Evolutionary conservation across 345 rosid species (phyloP), one percentile per base, ranked within the genome.

Genomic region (Eutrema japonicum): DNA sequence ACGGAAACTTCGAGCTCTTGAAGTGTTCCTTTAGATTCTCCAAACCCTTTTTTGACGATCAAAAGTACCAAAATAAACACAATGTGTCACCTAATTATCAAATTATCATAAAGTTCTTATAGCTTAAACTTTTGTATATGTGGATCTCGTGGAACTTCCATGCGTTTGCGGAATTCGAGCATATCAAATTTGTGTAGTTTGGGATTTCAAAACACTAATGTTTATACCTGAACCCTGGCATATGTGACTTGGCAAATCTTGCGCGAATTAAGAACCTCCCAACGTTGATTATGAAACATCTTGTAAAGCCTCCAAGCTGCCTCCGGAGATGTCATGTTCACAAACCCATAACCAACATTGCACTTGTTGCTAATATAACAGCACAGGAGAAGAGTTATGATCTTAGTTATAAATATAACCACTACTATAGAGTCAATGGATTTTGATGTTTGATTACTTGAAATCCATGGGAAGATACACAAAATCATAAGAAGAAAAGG

Each of bases 291-390:
- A 61, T 96, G 90, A 66, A 96, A 96, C 2, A 97, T 95, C 70
- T 90, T 92, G 83, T 90, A 89, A 6, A 96, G 79, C 82, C 97
- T 85, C 88, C 79, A 69, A 27, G 98, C 85, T 5, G 94, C 99
- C 74, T 79, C 82, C 1, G 98, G 87, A 5, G 98, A 83, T 3
- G 99, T 96, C 97, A 96, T 92, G 86, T 96, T 96, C 80, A 92
- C 99, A 73, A 96, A 96, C 62, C 98, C 99, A 80, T 96, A 96
- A 41, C 99, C 99, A 68, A 96, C 98, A 76, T 96, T 96, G 84
- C 99, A 92, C 77, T 90, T 92, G 86, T 92, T 96, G 80, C 98
- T 92, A 81, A 72, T 67, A 56, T 45, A 37, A 71, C n/a, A 66
- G 52, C 36, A 47, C 11, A 10, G 51, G 10, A 46, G 29, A 56